Base-by-base conservation (phyloP, 495 filamentous ascomycete species). In the Trichoderma reesei region DNA sequence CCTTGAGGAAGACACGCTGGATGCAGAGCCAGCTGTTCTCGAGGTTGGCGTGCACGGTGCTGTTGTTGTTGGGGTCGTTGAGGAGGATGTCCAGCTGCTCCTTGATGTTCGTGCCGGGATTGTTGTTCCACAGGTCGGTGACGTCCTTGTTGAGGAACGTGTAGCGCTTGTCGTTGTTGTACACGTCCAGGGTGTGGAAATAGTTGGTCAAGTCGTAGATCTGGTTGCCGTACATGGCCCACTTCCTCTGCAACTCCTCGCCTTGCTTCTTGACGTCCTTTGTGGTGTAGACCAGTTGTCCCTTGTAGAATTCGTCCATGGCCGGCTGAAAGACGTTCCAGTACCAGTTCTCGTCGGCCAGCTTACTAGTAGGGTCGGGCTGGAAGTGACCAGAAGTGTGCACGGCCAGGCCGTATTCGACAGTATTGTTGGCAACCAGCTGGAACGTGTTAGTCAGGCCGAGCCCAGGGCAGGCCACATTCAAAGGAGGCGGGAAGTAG, bases 131-230 rank as follows among this genome's bases (percentile, higher is more conserved):
- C 14, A 91, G 68, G 0, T 83, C 75, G 31, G 86, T 79, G 13
- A 98, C 68, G 9, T 79, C 71, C 3, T 66, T 56, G 48, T 91
- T 87, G 39, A 98, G 75, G 75, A 91, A 98, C 18, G 80, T 72
- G 72, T 88, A 94, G 8, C 65, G 65, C 5, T 75, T 66, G 13
- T 74, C 64, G 41, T 74, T 69, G 36, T 73, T 67, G n/a, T 67
- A 48, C 42, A 82, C 75, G 48, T 86, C 79, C 71, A 80, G 75
- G 8, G 92, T 96, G 63, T 90, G 76, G 73, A 91, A 90, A 75
- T 98, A 98, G 71, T 98, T 84, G 1, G 90, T 96, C 48, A 98
- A 74, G 71, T 98, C 95, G 70, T 92, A 98, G 31, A 98, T 78
- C 34, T 79, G 85, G 46, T 82, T 77, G 60, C 90, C 77, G 60